Percentiles rank a stretch among this genome's conserved stretches.
Conservation (phyloP, 345 rosid species). For the Leavenworthia alabamica region DNA sequence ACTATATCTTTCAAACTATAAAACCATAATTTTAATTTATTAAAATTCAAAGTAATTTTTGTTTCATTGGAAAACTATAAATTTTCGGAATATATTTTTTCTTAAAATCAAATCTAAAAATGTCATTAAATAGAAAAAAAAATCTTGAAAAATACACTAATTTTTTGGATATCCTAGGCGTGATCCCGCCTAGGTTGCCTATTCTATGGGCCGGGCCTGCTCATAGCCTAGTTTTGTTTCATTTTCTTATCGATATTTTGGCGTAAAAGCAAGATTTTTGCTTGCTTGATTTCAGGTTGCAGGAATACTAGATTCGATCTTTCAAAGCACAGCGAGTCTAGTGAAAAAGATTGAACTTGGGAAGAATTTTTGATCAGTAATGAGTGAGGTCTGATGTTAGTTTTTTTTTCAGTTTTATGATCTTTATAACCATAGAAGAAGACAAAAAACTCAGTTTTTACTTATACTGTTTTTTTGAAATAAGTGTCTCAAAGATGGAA, state of each 20-base stretch:
- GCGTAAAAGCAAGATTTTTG: background rate
- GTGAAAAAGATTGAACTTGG: constrained; percentile 86
- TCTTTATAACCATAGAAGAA: background rate
- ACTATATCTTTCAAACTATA: no score
- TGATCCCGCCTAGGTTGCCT: no score
- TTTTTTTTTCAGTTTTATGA: background rate
- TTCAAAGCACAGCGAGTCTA: constrained; percentile 65
- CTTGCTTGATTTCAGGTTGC: constrained; percentile 58
- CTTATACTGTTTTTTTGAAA: background rate
- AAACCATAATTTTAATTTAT: no score
- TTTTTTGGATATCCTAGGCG: no score
- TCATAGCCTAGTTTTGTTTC: background rate
- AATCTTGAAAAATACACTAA: no score
- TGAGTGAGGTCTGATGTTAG: background rate
- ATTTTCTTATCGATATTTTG: background rate
- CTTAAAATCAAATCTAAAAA: no score
- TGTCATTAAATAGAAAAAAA: no score
- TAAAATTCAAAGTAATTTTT: no score
- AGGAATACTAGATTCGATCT: constrained; percentile 80
- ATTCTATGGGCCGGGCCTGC: no score
- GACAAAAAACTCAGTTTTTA: background rate
- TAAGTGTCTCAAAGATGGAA: background rate
- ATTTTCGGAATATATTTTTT: no score
- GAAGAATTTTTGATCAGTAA: constrained; percentile 55
- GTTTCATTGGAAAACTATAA: no score